phyloP scores from a whole-genome alignment of 169 alveolate species.

The Ichthyophthirius multifiliis region DNA sequence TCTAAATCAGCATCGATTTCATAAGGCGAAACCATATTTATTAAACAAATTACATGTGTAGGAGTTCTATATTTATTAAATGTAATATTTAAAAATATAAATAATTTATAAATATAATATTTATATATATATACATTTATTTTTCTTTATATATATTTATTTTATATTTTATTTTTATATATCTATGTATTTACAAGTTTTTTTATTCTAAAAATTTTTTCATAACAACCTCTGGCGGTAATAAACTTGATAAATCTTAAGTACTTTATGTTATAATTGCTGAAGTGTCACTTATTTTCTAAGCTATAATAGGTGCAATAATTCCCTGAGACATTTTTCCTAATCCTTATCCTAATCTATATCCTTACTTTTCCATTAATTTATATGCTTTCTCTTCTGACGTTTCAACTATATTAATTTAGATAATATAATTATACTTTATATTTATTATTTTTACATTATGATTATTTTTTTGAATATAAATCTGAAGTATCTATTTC shows the following conservation, averaged over 20 bases:
- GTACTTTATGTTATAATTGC: slow-evolving; percentile 1
- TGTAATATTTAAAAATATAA: not conserved
- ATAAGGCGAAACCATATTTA: not conserved
- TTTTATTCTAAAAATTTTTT: not conserved
- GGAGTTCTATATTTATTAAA: not conserved
- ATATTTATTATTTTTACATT: not conserved
- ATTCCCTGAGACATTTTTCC: not conserved
- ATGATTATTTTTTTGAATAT: not conserved
- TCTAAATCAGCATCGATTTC: slow-evolving; percentile 9
- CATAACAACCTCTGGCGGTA: not conserved
- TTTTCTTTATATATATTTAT: too few species aligned
- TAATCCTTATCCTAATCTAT: not conserved
- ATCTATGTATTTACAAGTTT: not conserved
- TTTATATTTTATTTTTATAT: too few species aligned
- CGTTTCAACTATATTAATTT: not conserved
- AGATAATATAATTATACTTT: not conserved
- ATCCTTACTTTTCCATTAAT: slow-evolving; percentile 4
- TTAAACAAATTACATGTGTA: not conserved
- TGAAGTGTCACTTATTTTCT: slow-evolving; percentile 2
- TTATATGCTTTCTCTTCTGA: slow-evolving; percentile 2
- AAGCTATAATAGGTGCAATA: not conserved
- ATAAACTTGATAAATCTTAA: not conserved
- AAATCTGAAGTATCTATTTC: not conserved
- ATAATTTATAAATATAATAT: not conserved
- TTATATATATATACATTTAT: too few species aligned